Evolutionary conservation across 495 filamentous ascomycete species (phyloP).

Genomic region (Penicillium pulvis): DNA sequence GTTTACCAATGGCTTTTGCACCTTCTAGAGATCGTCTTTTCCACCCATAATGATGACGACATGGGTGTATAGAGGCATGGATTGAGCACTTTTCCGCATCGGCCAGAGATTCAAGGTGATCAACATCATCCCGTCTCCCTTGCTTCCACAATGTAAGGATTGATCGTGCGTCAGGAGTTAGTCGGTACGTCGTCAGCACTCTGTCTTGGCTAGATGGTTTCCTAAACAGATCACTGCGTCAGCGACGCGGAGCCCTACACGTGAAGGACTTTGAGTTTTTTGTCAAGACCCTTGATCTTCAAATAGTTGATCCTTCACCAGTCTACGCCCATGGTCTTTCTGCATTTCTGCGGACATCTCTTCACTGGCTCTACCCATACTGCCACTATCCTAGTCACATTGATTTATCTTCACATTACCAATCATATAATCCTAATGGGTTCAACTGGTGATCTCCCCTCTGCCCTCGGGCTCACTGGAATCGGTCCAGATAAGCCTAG

Average conservation of each 20-base stretch:
- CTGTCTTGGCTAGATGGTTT: neutral
- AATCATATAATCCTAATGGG: neutral
- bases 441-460: neutral
- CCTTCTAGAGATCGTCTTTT: no score
- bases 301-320: no score
- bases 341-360: neutral
- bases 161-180: neutral
- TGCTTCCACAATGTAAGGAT: neutral
- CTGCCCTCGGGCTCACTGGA: neutral
- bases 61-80: no score
- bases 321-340: neutral
- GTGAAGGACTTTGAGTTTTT: no score
- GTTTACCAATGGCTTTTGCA: neutral
- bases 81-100: neutral
- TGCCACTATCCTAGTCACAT: no score
- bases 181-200: neutral
- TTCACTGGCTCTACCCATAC: neutral
- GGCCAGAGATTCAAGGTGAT: neutral
- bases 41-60: no score
- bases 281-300: no score
- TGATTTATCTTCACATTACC: no score
- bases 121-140: neutral
- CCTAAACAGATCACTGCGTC: neutral
- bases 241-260: neutral
- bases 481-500: neutral